These are phyloP conservation scores for Diaporthe citri DNA, from an alignment of 2,329 filamentous ascomycete genomes.

Conservation along the genomic window DNA sequence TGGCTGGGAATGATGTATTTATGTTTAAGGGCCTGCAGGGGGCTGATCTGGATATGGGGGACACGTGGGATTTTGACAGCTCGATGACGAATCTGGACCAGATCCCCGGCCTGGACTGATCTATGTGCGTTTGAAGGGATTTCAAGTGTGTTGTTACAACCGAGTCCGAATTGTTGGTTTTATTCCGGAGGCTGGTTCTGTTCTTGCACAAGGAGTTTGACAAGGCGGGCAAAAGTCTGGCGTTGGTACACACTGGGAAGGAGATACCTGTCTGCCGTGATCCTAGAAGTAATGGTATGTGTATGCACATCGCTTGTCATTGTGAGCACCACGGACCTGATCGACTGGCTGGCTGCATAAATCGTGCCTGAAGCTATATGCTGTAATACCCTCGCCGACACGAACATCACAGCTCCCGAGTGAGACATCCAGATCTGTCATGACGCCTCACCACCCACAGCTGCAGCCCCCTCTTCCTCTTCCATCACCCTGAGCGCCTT, in stretches of 20 bases:
- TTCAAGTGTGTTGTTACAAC: not conserved
- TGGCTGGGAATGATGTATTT: conserved; percentile 41
- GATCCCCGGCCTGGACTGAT: conserved; percentile 46
- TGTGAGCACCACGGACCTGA: not conserved
- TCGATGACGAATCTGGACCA: conserved; percentile 46
- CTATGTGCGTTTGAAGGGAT: not conserved
- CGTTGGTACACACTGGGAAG: conserved; percentile 12
- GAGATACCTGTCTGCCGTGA: conserved; percentile 7
- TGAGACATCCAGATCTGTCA: conserved; percentile 60
- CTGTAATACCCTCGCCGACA: too few species aligned
- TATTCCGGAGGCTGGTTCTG: conserved; percentile 1
- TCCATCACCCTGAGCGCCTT: conserved; percentile 60
- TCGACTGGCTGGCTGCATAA: not conserved
- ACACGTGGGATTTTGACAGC: conserved; percentile 45
- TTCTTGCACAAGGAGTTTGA: not conserved
- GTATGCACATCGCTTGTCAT: not conserved
- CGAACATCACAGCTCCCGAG: not conserved
- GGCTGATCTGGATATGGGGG: conserved; percentile 40
- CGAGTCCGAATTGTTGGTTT: not conserved
- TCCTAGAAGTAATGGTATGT: not conserved
- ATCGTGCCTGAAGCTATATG: not conserved
- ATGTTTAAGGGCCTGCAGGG: conserved; percentile 47
- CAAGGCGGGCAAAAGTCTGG: conserved; percentile 12
- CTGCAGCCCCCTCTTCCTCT: conserved; percentile 35
- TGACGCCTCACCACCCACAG: not conserved